Evolutionary conservation across 2,329 filamentous ascomycete species (phyloP), one percentile per base, ranked within the genome.

Genomic region (Fusarium azukiicola): DNA sequence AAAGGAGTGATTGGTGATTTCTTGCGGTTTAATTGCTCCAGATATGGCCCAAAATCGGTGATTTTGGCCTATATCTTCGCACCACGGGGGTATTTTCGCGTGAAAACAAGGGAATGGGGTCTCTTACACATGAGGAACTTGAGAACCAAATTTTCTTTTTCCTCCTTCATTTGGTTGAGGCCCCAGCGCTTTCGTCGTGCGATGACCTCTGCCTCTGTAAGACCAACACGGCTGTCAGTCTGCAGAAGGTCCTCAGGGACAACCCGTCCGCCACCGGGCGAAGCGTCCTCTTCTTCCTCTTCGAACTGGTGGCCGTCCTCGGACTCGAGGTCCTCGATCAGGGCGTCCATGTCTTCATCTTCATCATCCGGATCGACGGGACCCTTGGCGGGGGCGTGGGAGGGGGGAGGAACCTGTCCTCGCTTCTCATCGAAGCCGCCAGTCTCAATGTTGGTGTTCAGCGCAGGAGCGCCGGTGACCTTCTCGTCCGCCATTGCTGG

Each of bases 101-200:
- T 32, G 27, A 32, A 32, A 32, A 32, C 27, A 32, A 32, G 47
- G n/a, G 47, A n/a, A n/a, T 11, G 47, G 47, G 12, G 7, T n/a
- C 13, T 32, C 54, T 38, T 32, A 58, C 54, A 58, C 83, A 92
- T 91, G 84, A 94, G 88, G 88, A 98, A 98, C 91, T 98, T 98
- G 84, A 98, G 91, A 76, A 97, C 88, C 74, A 97, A 84, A 84
- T 97, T 98, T 88, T 97, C 95, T 89, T 96, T 97, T 90, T 97
- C 96, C 89, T 98, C 96, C 89, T 96, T 97, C 96, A 98, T 96
- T 87, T 96, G 94, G 87, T 98, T 98, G 85, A 96, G 91, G 86
- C 96, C 96, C 86, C 94, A 96, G 27, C 27, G 27, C 87, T 96
- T 96, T 89, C 94, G 92, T 67, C 90, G 89, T 67, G 89, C 84